Conservation (phyloP, 768 basidiomycete species). For the Lactifluus piperatus region DNA sequence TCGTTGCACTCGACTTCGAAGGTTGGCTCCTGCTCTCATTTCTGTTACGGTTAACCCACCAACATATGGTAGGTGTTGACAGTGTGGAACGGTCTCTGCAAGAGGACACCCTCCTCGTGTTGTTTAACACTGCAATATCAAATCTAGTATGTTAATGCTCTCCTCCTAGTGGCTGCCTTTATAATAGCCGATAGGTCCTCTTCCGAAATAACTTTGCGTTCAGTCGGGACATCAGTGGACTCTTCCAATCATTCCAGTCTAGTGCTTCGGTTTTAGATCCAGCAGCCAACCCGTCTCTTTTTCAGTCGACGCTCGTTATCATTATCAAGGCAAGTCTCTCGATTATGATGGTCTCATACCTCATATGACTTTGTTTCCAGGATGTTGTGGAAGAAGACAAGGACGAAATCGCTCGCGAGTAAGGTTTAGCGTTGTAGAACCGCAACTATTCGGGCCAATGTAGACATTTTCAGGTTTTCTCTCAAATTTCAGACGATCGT, state of each 20-base stretch:
- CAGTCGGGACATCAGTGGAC: constrained; percentile 48
- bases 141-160: constrained; percentile 35
- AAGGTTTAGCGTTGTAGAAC: too few species aligned
- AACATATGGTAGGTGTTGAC: constrained; percentile 38
- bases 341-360: too few species aligned
- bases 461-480: too few species aligned
- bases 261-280: constrained; percentile 51
- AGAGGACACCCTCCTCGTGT: constrained; percentile 52
- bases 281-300: constrained; percentile 47
- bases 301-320: constrained; percentile 51
- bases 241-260: constrained; percentile 56
- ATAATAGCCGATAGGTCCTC: constrained; percentile 35
- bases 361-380: constrained; percentile 27
- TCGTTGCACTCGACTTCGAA: constrained; percentile 60
- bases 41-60: neutral
- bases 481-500: too few species aligned
- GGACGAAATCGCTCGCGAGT: constrained; percentile 50
- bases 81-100: constrained; percentile 56
- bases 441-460: too few species aligned
- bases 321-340: constrained; percentile 46
- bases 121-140: constrained; percentile 59
- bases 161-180: too few species aligned
- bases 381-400: constrained; percentile 58
- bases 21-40: constrained; percentile 26
- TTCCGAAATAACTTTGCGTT: constrained; percentile 61